Conservation (phyloP, 148 eudicot genomes). For the Arbutus unedo region DNA sequence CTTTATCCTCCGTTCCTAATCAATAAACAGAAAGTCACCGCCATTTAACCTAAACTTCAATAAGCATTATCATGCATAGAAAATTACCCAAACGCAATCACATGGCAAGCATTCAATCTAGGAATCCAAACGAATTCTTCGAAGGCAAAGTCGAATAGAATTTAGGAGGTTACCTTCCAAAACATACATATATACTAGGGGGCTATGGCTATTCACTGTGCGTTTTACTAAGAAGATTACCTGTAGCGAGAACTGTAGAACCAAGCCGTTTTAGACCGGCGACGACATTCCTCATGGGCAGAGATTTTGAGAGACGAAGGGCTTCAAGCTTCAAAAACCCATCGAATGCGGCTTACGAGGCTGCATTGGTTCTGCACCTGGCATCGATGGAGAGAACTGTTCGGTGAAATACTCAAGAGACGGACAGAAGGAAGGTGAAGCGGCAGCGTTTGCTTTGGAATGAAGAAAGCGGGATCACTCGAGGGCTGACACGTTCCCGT, state of each 20-base stretch:
- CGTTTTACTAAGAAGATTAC: not conserved
- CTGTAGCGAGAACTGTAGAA: slow-evolving; percentile 11
- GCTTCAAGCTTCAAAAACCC: not conserved
- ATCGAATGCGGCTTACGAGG: not conserved
- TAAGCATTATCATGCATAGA: no score
- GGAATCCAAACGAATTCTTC: not conserved
- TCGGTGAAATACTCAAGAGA: slow-evolving; percentile 22
- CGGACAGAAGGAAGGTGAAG: not conserved
- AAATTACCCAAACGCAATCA: no score
- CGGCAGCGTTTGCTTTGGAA: not conserved
- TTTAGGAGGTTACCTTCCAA: not conserved
- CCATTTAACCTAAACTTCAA: no score
- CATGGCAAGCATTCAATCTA: no score
- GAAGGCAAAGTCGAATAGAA: not conserved
- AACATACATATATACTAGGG: no score
- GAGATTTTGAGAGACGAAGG: slow-evolving; percentile 10
- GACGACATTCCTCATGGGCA: slow-evolving; percentile 27
- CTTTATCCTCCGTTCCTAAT: no score
- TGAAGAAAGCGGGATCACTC: not conserved
- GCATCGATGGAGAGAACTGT: slow-evolving; percentile 21
- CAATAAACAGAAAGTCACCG: not conserved
- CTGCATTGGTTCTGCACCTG: slow-evolving; percentile 1
- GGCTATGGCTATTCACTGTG: no score
- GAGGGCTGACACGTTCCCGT: slow-evolving; percentile 9
- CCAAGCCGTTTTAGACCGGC: slow-evolving; percentile 36